Base-by-base conservation (phyloP, 2,329 filamentous ascomycete species). In the Sporothrix variecibatus region DNA sequence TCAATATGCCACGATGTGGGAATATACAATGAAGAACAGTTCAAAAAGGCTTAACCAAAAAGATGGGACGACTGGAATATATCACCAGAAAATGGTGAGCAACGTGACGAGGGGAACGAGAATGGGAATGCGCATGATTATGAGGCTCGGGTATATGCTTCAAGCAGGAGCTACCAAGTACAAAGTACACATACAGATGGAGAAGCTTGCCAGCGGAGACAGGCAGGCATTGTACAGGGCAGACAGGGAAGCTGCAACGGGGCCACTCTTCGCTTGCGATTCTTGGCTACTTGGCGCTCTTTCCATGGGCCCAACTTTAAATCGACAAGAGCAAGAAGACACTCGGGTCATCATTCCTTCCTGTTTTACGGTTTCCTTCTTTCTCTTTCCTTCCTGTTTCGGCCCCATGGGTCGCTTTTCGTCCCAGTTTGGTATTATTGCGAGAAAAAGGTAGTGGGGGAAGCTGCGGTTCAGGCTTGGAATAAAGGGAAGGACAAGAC, bases 291-390 rank as follows among this genome's bases (percentile, higher is more conserved):
- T 23, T n/a, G 17, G 15, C 34, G 60, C 9, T 23, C 60, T 9
- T 11, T n/a, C 34, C 60, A 64, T 31, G 20, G 58, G 5, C 38
- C 38, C 38, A 20, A 67, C 62, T 67, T 40, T 46, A 46, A 46
- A 46, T 67, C 38, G 38, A 67, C 62, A 23, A 28, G 8, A 46
- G 23, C 43, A 49, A 20, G 15, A 49, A 23, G 23, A 56, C 7
- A 15, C 34, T 65, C 62, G 38, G 38, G 62, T 67, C 62, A 67
- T 46, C 62, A 67, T 67, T 67, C 62, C 62, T 65, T 28, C 62
- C 38, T 43, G 23, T 46, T 67, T 46, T 67, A 26, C 34, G 62
- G 62, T 46, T 67, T 38, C 62, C 62, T 46, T 67, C 38, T 43
- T 46, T 65, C 62, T 26, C 20, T 40, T 46, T 46, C 38, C 23